These are phyloP conservation scores for Penicillium flavigenum DNA, from an alignment of 495 filamentous ascomycete species.

Conservation along the genomic window DNA sequence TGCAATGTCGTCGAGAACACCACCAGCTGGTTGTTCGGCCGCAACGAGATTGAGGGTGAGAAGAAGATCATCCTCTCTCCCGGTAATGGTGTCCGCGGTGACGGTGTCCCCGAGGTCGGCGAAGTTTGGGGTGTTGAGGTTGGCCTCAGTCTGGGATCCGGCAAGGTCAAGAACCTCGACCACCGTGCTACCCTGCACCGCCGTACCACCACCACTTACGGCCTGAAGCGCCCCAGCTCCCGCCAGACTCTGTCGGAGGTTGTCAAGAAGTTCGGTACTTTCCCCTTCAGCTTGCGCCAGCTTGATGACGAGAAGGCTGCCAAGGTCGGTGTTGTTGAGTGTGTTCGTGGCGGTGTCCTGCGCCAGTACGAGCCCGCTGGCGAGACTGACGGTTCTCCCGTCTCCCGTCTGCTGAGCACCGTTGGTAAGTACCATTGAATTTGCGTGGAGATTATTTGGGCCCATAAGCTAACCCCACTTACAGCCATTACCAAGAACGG, in stretches of 20 bases:
- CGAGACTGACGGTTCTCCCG: constrained; percentile 80
- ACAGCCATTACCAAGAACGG: constrained; percentile 97
- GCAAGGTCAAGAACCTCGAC: constrained; percentile 88
- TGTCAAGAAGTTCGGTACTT: constrained; percentile 92
- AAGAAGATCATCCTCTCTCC: constrained; percentile 97
- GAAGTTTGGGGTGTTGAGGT: constrained; percentile 99
- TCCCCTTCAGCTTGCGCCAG: constrained; percentile 97
- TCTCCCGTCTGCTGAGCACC: constrained; percentile 84
- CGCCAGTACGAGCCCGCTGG: constrained; percentile 94
- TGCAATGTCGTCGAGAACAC: constrained; percentile 96
- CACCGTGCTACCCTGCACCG: constrained; percentile 89
- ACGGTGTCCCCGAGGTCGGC: constrained; percentile 84
- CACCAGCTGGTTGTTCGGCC: constrained; percentile 91
- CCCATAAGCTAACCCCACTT: constrained; percentile 14
- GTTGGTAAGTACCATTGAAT: constrained; percentile 63
- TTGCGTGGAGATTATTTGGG: constrained; percentile 13
- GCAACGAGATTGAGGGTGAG: constrained; percentile 95
- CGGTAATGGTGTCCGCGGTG: constrained; percentile 81
- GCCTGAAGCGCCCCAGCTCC: constrained; percentile 87
- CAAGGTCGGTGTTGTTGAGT: constrained; percentile 94
- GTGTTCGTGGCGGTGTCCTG: constrained; percentile 84
- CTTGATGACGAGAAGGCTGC: constrained; percentile 94
- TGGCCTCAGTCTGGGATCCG: constrained; percentile 83
- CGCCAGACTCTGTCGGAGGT: constrained; percentile 88
- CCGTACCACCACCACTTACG: constrained; percentile 85